A percentile compares a stretch with the other conserved stretches of the same genome.
These are phyloP conservation scores for Deinandra increscens DNA, from an alignment of 129 eudicot genomes.

Conservation along the genomic window DNA sequence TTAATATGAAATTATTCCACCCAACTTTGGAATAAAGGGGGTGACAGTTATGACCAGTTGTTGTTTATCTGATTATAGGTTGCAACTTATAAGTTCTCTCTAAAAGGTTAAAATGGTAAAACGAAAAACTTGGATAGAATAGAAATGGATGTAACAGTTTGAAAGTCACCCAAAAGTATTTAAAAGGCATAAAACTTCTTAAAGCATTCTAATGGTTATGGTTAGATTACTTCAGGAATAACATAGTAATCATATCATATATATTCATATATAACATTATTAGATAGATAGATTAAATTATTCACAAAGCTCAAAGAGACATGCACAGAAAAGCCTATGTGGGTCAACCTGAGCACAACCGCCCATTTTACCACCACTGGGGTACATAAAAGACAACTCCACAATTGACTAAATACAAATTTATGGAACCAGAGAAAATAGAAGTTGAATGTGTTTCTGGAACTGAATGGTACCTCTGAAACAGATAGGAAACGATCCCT, in stretches of 20 bases:
- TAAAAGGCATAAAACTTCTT: background rate
- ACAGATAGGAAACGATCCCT: constrained; percentile 83
- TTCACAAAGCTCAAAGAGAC: background rate
- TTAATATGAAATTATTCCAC: constrained; percentile 7
- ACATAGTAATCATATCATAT: no score
- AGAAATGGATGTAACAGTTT: background rate
- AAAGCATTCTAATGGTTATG: background rate
- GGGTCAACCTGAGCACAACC: no score
- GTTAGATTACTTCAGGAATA: background rate
- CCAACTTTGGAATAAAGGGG: background rate
- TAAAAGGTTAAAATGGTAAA: background rate
- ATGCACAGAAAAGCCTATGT: background rate
- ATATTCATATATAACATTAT: no score
- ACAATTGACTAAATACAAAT: background rate
- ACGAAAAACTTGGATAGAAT: background rate
- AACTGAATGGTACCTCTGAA: constrained; percentile 58
- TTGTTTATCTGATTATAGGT: background rate
- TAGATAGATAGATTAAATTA: no score
- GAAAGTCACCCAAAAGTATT: background rate
- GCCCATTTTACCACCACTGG: no score
- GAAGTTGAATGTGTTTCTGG: background rate
- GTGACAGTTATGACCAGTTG: background rate
- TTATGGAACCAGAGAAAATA: background rate
- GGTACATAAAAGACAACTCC: no score
- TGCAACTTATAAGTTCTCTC: background rate